These are phyloP conservation scores for Microbotryomycetes sp. DNA, from an alignment of 1,284 basidiomycete species.

Conservation along the genomic window DNA sequence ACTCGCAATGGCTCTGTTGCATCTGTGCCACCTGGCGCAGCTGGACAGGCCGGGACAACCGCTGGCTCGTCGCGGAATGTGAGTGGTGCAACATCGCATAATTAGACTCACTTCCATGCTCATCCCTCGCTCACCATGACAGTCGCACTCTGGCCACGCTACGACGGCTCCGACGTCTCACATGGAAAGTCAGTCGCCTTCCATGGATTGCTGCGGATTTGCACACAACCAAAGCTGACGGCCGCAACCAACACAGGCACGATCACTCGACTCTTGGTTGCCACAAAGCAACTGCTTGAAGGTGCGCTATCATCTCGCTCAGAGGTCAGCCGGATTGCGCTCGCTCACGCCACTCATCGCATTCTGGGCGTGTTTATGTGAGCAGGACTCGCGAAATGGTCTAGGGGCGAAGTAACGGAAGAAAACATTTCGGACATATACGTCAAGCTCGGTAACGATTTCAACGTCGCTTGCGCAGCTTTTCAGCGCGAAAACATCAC, in stretches of 20 bases:
- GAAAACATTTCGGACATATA: slow-evolving; percentile 90
- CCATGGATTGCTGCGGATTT: background rate
- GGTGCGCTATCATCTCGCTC: slow-evolving; percentile 40
- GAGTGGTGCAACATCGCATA: no score
- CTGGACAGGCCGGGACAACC: no score
- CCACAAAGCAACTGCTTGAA: slow-evolving; percentile 90
- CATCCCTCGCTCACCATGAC: no score
- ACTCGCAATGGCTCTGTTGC: no score
- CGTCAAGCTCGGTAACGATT: slow-evolving; percentile 92
- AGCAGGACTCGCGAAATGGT: slow-evolving; percentile 69
- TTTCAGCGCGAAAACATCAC: slow-evolving; percentile 80
- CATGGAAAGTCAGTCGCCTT: background rate
- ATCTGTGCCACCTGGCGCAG: no score
- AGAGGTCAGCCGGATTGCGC: background rate
- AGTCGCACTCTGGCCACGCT: no score
- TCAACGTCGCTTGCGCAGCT: slow-evolving; percentile 84
- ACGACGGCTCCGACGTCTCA: background rate
- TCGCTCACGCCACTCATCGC: background rate
- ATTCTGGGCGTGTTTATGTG: no score
- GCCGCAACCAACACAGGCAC: no score
- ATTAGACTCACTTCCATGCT: no score
- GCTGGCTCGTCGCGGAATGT: no score
- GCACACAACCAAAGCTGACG: background rate
- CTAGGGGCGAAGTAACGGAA: slow-evolving; percentile 65
- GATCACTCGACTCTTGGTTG: slow-evolving; percentile 81